Evolutionary conservation across 2,329 filamentous ascomycete species (phyloP).

Genomic region (Hymenoscyphus occultus): DNA sequence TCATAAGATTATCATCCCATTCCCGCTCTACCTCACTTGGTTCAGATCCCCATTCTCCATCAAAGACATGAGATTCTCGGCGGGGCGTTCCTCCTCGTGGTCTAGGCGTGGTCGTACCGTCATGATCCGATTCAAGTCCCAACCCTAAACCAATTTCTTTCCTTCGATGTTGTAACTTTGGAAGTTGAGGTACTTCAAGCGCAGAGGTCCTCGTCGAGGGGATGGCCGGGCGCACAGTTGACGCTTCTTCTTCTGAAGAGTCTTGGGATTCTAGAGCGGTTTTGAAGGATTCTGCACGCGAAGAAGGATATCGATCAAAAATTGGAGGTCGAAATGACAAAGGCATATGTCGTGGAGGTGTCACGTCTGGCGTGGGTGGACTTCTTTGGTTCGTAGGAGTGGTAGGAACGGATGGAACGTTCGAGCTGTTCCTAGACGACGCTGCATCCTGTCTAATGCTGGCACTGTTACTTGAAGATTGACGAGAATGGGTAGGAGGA

Average conservation of each 20-base stretch:
- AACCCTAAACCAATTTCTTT: slow-evolving; percentile 36
- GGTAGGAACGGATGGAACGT: slow-evolving; percentile 40
- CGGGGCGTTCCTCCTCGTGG: slow-evolving; percentile 37
- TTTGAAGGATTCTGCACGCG: slow-evolving; percentile 62
- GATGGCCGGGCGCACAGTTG: slow-evolving; percentile 40
- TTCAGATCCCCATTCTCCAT: slow-evolving; percentile 54
- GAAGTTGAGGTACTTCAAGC: slow-evolving; percentile 23
- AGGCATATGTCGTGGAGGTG: slow-evolving; percentile 58
- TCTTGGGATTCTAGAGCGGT: slow-evolving; percentile 66
- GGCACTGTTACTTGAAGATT: slow-evolving; percentile 47
- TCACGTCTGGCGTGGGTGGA: slow-evolving; percentile 73
- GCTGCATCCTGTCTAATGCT: slow-evolving; percentile 23
- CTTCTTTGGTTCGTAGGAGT: slow-evolving; percentile 65
- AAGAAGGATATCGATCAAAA: slow-evolving; percentile 44
- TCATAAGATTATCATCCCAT: slow-evolving; percentile 53
- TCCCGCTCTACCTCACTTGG: slow-evolving; percentile 49
- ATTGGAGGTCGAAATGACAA: slow-evolving; percentile 46
- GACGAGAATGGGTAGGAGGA: slow-evolving; percentile 58
- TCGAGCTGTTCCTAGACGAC: slow-evolving; percentile 19
- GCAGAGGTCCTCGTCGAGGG: slow-evolving; percentile 28
- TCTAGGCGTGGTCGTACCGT: slow-evolving; percentile 35
- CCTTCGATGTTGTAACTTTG: slow-evolving; percentile 20
- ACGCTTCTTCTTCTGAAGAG: slow-evolving; percentile 57
- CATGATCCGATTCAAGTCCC: slow-evolving; percentile 42
- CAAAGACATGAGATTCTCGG: slow-evolving; percentile 53